Evolutionary conservation across 2,329 filamentous ascomycete genomes (phyloP).

Genomic region (Seiridium unicorne): DNA sequence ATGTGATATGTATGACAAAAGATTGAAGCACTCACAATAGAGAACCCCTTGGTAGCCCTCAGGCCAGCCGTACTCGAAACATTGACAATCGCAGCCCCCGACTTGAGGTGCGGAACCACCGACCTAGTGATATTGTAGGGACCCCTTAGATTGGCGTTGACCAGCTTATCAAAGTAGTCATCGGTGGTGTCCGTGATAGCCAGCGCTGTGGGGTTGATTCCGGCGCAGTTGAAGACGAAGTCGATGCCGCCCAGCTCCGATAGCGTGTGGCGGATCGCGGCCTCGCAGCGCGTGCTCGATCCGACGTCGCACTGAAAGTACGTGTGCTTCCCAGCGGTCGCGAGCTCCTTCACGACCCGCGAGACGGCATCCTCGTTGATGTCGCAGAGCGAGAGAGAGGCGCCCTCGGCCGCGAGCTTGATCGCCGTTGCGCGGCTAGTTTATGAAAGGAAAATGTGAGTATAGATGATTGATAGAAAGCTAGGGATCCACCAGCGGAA

Average conservation of each 20-base stretch:
- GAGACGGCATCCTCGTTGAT: conserved; percentile 20
- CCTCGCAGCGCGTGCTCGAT: conserved; percentile 16
- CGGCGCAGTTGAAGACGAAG: conserved; percentile 40
- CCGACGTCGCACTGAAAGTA: conserved; percentile 9
- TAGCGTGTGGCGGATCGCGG: background rate
- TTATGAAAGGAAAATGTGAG: background rate
- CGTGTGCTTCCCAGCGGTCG: background rate
- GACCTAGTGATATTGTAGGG: conserved; percentile 42
- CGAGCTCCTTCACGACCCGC: background rate
- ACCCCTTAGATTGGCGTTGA: conserved; percentile 43
- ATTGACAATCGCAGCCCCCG: conserved; percentile 34
- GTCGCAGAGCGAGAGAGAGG: conserved; percentile 24
- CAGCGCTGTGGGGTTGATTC: conserved; percentile 44
- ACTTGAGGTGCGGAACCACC: conserved; percentile 33
- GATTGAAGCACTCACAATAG: background rate
- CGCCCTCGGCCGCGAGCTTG: conserved; percentile 23
- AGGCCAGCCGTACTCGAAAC: conserved; percentile 33
- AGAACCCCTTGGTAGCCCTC: conserved; percentile 17
- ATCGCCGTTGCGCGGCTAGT: conserved; percentile 19
- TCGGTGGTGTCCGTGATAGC: conserved; percentile 38
- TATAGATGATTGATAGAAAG: background rate
- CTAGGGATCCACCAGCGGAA: background rate
- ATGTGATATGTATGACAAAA: background rate
- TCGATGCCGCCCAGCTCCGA: conserved; percentile 25
- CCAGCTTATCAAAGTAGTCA: conserved; percentile 43